Conservation (phyloP, 352 stramenopile genomes). For the Globisporangium okanoganense region DNA sequence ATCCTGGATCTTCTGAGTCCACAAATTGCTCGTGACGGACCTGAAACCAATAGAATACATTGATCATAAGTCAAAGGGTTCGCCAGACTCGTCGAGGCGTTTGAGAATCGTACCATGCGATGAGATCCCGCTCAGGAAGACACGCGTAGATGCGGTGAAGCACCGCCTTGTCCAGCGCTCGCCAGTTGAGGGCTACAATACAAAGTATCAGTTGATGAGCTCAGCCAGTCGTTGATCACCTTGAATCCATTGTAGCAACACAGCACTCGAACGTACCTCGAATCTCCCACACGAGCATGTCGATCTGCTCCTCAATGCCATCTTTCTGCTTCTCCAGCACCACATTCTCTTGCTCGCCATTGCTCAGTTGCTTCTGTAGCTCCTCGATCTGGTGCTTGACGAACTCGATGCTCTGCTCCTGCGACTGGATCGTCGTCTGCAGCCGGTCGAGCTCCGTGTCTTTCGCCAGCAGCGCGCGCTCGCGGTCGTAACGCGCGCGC, state of each 20-base stretch:
- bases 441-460: conserved; percentile 38
- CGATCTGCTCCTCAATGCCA: conserved; percentile 40
- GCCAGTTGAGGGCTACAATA: conserved; percentile 40
- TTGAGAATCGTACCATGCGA: conserved; percentile 29
- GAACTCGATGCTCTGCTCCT: conserved; percentile 41
- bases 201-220: neutral
- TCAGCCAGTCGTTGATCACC: no score
- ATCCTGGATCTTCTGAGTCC: conserved; percentile 23
- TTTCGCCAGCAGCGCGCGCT: conserved; percentile 29
- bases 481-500: conserved; percentile 38
- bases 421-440: conserved; percentile 39
- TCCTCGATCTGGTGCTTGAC: conserved; percentile 60
- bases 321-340: conserved; percentile 32
- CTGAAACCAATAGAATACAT: conserved; percentile 13
- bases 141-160: conserved; percentile 28
- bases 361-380: conserved; percentile 32
- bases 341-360: conserved; percentile 35
- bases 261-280: conserved; percentile 45
- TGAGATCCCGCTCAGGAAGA: conserved; percentile 25
- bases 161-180: conserved; percentile 33
- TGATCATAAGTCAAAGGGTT: neutral
- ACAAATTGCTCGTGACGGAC: conserved; percentile 44
- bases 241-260: neutral
- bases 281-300: conserved; percentile 65
- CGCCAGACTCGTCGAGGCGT: neutral